Conservation (phyloP, 805 yeast genomes). For the Candida insectorum region DNA sequence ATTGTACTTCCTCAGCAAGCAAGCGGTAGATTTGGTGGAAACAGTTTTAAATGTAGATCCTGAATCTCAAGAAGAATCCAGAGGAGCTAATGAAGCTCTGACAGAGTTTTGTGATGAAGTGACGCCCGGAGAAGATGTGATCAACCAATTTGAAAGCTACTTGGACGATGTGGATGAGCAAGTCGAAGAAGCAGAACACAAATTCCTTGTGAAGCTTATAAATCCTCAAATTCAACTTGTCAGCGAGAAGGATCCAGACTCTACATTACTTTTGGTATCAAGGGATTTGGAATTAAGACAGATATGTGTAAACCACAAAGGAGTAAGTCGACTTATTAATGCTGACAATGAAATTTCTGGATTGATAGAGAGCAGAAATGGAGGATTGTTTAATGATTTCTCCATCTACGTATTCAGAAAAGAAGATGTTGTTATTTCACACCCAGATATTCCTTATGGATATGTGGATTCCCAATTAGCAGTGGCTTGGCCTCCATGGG, state of each 20-base stretch:
- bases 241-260: constrained; percentile 42
- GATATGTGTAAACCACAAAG: constrained; percentile 41
- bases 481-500: constrained; percentile 84
- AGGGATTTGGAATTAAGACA: constrained; percentile 58
- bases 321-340: constrained; percentile 32
- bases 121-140: constrained; percentile 28
- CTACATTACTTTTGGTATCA: constrained; percentile 52
- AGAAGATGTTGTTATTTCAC: constrained; percentile 19
- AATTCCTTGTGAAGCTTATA: constrained; percentile 63
- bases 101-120: constrained; percentile 17
- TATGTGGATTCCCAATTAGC: constrained; percentile 53
- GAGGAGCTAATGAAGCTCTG: constrained; percentile 14
- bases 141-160: constrained; percentile 51
- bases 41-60: constrained; percentile 26
- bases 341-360: constrained; percentile 31
- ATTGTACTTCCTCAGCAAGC: constrained; percentile 44
- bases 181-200: constrained; percentile 45
- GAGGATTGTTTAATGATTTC: constrained; percentile 53
- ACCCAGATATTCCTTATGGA: constrained; percentile 44
- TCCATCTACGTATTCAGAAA: constrained; percentile 51
- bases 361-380: constrained; percentile 54
- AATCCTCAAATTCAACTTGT: constrained; percentile 80
- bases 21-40: constrained; percentile 49
- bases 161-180: constrained; percentile 38
- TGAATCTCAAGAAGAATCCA: constrained; percentile 13